Base-by-base conservation (phyloP, 805 yeast species). In the Teunomyces cretensis region DNA sequence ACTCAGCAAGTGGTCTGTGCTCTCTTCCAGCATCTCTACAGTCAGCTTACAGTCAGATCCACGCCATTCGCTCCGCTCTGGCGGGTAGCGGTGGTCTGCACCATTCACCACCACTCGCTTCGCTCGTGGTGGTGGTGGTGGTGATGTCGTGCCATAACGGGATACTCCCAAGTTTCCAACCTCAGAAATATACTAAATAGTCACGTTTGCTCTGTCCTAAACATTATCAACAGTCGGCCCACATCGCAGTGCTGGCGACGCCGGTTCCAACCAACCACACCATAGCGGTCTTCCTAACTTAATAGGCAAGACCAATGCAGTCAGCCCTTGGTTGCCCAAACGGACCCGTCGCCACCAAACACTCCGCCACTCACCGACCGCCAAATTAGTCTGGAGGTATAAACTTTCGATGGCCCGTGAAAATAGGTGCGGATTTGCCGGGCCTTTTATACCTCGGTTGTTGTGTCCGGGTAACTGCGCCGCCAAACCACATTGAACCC, bases 101-200 rank as follows among this genome's bases (percentile, higher is more conserved):
- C n/a, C n/a, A n/a, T n/a, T n/a, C n/a, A n/a, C n/a, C 22, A 19
- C 22, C 22, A 19, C 22, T 19, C 22, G 22, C 22, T 19, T 3
- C 22, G 22, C 22, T 19, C 22, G 22, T 19, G 22, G 22, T 19
- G 6, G 22, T 6, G 22, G 22, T 19, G 22, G 6, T 19, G 6
- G 22, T 19, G 15, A 57, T 70, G 70, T 71, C 39, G 70, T 70
- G 75, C 63, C 58, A 57, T 69, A 68, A 71, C 76, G 76, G 76
- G 76, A 71, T 58, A 66, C 74, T 48, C 57, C 38, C 53, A 52
- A 60, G 70, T 68, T 56, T 59, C 62, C 30, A 50, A 57, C 62
- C 70, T 59, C 62, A 46, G 52, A 58, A 60, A 65, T 62, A 67
- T 71, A 55, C 76, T 71, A 60, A 57, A 54, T 67, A 69, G 65